Evolutionary conservation across 2,329 filamentous ascomycete species (phyloP), one percentile per base, ranked within the genome.

Genomic region (Fusarium bulbicola): DNA sequence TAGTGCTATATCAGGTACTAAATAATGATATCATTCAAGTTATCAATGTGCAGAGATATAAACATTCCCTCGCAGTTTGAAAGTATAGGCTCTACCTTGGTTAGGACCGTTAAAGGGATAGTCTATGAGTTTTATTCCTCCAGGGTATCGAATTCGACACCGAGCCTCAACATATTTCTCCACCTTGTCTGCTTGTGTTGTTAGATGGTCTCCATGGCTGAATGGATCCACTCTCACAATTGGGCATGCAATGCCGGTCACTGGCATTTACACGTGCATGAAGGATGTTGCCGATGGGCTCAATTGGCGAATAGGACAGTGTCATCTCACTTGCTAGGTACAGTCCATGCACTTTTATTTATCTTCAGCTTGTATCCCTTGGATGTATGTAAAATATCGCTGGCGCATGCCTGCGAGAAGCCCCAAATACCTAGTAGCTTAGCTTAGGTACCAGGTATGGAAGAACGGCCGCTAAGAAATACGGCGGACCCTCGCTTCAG

Each of bases 391-490:
- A 65, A 30, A 36, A 40, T 46, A 24, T 60, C 28, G 53, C 62
- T 32, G 59, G 47, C 46, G 32, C 59, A 54, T 52, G 15, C 20
- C 50, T 39, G 21, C 30, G 39, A 39, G 36, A 52, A 34, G 16
- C 16, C 36, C 62, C 30, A 42, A 39, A 68, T 54, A 47, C 26
- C 45, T 30, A 32, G 32, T 14, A 32, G 32, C 32, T 32, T 32
- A 34, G 7, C 24, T 26, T 47, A 34, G 42, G 45, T 46, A 34
- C 32, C 32, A 34, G 32, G 32, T 34, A 60, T 58, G 34, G 32
- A 36, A 56, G 65, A 59, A 59, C 66, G 61, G 66, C 66, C 70
- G 62, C 70, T 70, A 73, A 72, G 58, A 56, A 58, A 65, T 46
- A 37, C 60, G 66, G 56, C 56, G 70, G 70, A 56, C 32, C 53